phyloP scores from a whole-genome alignment of 345 rosid genomes.

The Aurinia saxatilis region DNA sequence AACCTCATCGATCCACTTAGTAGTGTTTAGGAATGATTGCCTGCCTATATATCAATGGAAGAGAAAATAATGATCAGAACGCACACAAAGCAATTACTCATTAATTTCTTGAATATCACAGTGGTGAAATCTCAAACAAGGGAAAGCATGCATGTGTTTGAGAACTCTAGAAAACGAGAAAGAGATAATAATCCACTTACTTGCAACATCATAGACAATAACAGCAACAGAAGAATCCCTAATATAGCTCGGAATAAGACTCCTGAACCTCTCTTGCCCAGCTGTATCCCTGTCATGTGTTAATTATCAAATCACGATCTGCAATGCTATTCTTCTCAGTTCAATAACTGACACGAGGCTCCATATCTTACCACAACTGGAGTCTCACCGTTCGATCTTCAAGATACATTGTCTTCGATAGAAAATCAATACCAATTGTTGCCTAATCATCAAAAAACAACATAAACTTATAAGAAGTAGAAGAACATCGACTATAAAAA shows the following conservation, averaged over 20 bases:
- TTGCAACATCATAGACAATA: slow-evolving; percentile 80
- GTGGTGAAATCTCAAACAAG: background rate
- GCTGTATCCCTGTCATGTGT: slow-evolving; percentile 66
- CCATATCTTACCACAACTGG: slow-evolving; percentile 57
- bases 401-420: slow-evolving; percentile 84
- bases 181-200: slow-evolving; percentile 33
- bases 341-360: background rate
- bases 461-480: background rate
- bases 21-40: slow-evolving; percentile 72
- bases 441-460: slow-evolving; percentile 40
- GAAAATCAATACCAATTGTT: slow-evolving; percentile 79
- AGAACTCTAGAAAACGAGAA: background rate
- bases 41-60: slow-evolving; percentile 44
- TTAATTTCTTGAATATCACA: background rate
- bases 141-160: too few species aligned
- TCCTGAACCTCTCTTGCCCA: slow-evolving; percentile 83
- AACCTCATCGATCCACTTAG: slow-evolving; percentile 87
- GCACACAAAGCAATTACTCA: background rate
- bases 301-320: background rate
- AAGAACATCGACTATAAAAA: too few species aligned
- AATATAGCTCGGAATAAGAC: slow-evolving; percentile 85
- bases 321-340: background rate
- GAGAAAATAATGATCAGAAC: background rate
- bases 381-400: slow-evolving; percentile 80
- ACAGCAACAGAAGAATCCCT: slow-evolving; percentile 87